Evolutionary conservation across 495 filamentous ascomycete species (phyloP).

Genomic region (Penicillium roqueforti): DNA sequence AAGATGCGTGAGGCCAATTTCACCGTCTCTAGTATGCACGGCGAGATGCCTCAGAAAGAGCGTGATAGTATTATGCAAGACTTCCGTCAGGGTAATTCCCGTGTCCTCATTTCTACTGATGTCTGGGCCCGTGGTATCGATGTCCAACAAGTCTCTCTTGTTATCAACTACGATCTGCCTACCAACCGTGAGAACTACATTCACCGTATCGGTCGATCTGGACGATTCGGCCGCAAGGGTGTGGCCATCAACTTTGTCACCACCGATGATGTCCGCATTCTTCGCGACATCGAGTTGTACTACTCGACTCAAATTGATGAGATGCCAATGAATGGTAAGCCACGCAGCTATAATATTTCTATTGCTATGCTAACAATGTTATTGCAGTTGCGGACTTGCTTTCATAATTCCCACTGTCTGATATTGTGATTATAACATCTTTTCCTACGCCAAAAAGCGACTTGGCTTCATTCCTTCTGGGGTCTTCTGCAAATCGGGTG

Average conservation of each 20-base stretch:
- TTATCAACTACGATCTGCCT: slow-evolving; percentile 98
- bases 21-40: slow-evolving; percentile 97
- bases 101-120: slow-evolving; percentile 97
- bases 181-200: slow-evolving; percentile 99
- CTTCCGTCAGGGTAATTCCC: slow-evolving; percentile 91
- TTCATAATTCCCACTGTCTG: slow-evolving; percentile 26
- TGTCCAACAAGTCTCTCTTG: slow-evolving; percentile 97
- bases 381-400: slow-evolving; percentile 44
- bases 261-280: slow-evolving; percentile 92
- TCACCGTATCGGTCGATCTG: slow-evolving; percentile 93
- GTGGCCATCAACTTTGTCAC: slow-evolving; percentile 99
- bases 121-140: slow-evolving; percentile 98
- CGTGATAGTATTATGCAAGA: slow-evolving; percentile 99
- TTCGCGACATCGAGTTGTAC: slow-evolving; percentile 95
- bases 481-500: not conserved
- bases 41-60: slow-evolving; percentile 97
- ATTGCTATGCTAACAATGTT: slow-evolving; percentile 5
- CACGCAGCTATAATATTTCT: not conserved
- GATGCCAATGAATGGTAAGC: slow-evolving; percentile 92
- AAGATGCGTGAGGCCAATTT: slow-evolving; percentile 98
- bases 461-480: slow-evolving; percentile 1
- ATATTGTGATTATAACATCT: slow-evolving; percentile 2
- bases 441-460: slow-evolving; percentile 12
- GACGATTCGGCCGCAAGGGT: slow-evolving; percentile 96
- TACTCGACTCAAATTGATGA: slow-evolving; percentile 99